Base-by-base conservation (phyloP, 2,329 filamentous ascomycete genomes). In the Cordyceps tenuipes region DNA sequence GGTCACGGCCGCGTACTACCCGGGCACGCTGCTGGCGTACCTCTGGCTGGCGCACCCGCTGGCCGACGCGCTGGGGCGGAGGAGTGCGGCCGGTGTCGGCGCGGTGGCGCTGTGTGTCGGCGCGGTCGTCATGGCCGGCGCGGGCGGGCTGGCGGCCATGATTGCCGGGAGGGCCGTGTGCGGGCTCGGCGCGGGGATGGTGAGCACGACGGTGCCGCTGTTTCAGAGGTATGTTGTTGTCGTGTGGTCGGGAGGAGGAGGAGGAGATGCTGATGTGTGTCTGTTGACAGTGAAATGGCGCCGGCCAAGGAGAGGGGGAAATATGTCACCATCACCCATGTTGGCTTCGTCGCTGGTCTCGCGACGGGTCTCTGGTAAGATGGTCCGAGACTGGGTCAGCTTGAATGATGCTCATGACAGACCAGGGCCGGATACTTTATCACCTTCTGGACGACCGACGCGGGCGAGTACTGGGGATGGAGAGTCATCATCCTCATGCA, bases 311-410 rank as follows among this genome's bases (percentile, higher is more conserved):
- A 82, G 60, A 74, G 82, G 8, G 82, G 82, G 3, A 76, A 75
- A 62, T 81, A 81, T 61, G 81, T 85, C 1, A 80, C 83, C 10
- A 75, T 84, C 69, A 84, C 84, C 64, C 82, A 85, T 57, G 75
- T 83, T 49, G 82, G 82, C 3, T 79, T 85, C 61, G 77, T 84
- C 26, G 74, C 75, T 2, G 82, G 82, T 3, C 68, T 84, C 7
- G 80, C 81, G 1, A 65, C 67, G 5, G 82, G 81, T 0, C 81
- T 84, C 60, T 84, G 82, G 81, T 83, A 68, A 41, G 72, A 36
- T 61, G 23, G 31, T 1, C 31, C 29, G 49, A 5, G 44, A 36
- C 6, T 50, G 5, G 19, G 1, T 1, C 17, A 19, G 17, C 10
- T 34, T 10, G 23, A 41, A 13, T 36, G 31, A 57, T 39, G 39